Evolutionary conservation across 2,329 filamentous ascomycete species (phyloP), one percentile per base, ranked within the genome.

Genomic region (Cercospora beticola): DNA sequence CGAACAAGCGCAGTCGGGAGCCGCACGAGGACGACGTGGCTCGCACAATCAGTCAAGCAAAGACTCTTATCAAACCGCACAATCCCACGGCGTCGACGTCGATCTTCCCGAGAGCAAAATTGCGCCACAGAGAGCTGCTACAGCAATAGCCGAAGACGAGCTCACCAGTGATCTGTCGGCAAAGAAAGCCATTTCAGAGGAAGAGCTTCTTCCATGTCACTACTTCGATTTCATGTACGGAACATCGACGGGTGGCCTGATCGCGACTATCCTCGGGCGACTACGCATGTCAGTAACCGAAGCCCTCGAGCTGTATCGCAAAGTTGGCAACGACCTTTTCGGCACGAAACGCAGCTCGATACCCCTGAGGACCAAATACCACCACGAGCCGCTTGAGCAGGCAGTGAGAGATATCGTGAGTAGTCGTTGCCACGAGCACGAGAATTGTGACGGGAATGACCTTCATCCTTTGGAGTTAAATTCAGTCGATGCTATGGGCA

Each of bases 171-270:
- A 72, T 36, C 61, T 71, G 9, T 71, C 66, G 49, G 65, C 66
- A 23, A 67, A 66, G 30, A 73, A 74, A 59, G 76, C 75, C 3
- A 80, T 80, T 67, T 75, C 78, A 59, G 81, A 82, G 68, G 77
- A 82, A 58, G 79, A 83, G 56, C 78, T 85, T 1, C 74, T 84
- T 10, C 83, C 83, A 66, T 84, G 82, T 67, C 82, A 85, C 69
- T 85, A 85, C 74, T 86, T 86, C 74, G 84, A 86, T 70, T 83
- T 83, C 76, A 85, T 85, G 78, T 85, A 83, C 65, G 84, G 84
- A 23, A 85, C 83, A 5, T 83, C 81, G 46, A 86, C 83, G 0
- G 84, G 84, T n/a, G 84, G 84, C 14, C 76, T 85, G 46, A 85
- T 85, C 66, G 82, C 83, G 1, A 83, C 83, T 1, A 83, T 85